Percentiles rank a stretch among this genome's conserved stretches.
These are phyloP conservation scores for Aspergillus candidus DNA, from an alignment of 2,329 filamentous ascomycete genomes.

Conservation along the genomic window DNA sequence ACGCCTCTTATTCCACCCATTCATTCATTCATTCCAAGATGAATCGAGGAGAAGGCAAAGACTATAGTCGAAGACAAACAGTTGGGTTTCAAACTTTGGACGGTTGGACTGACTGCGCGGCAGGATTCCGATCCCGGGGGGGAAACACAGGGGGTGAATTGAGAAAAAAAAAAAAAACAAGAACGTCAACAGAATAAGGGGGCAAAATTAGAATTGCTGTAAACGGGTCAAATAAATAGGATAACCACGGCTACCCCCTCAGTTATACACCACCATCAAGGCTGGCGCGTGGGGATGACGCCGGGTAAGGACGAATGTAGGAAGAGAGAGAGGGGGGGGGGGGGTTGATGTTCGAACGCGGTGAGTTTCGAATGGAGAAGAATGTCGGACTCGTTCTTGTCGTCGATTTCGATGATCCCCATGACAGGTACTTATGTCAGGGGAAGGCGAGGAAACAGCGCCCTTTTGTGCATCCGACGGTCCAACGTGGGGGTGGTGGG, in stretches of 20 bases:
- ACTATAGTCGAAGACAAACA: too few species aligned
- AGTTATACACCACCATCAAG: conserved; percentile 26
- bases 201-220: too few species aligned
- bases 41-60: conserved; percentile 6
- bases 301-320: conserved; percentile 13
- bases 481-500: conserved; percentile 20
- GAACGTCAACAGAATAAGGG: conserved; percentile 1
- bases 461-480: conserved; percentile 30
- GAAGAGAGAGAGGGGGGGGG: conserved; percentile 12
- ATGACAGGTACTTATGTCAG: too few species aligned
- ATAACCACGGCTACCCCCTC: background rate
- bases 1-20: too few species aligned
- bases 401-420: too few species aligned
- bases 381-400: too few species aligned
- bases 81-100: too few species aligned
- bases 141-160: background rate
- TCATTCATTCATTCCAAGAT: too few species aligned
- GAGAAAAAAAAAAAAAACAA: conserved; percentile 3
- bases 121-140: too few species aligned
- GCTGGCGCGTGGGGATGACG: conserved; percentile 16
- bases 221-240: too few species aligned
- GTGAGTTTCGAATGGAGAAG: too few species aligned
- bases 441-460: conserved; percentile 29
- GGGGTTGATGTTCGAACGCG: background rate
- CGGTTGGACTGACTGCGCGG: too few species aligned